phyloP scores from a whole-genome alignment of 2,329 filamentous ascomycete species.

The Sporothrix pseudoabietina region DNA sequence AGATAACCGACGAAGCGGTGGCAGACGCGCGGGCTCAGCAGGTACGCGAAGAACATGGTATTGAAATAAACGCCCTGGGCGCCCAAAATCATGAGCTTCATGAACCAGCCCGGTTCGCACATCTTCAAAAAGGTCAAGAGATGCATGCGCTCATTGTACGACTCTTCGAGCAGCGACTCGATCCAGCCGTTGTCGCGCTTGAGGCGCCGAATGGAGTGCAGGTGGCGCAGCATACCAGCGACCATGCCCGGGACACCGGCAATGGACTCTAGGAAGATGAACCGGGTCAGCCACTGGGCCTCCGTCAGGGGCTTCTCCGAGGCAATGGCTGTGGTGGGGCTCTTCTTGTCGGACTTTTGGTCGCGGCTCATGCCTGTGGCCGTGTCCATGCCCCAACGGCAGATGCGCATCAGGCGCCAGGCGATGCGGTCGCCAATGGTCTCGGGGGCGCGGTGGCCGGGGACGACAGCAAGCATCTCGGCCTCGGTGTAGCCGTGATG shows the following conservation, averaged over 20 bases:
- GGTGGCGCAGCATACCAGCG: slow-evolving; percentile 87
- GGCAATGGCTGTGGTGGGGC: slow-evolving; percentile 57
- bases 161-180: slow-evolving; percentile 85
- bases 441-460: slow-evolving; percentile 75
- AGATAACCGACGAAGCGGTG: slow-evolving; percentile 97
- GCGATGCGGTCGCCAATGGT: slow-evolving; percentile 78
- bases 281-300: slow-evolving; percentile 82
- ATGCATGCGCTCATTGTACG: slow-evolving; percentile 93
- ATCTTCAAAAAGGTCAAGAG: slow-evolving; percentile 83
- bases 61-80: slow-evolving; percentile 98
- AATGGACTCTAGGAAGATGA: slow-evolving; percentile 92
- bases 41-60: slow-evolving; percentile 83
- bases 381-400: slow-evolving; percentile 78
- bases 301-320: slow-evolving; percentile 70
- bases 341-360: slow-evolving; percentile 64
- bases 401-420: slow-evolving; percentile 71
- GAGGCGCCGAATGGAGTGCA: slow-evolving; percentile 79
- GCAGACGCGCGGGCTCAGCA: slow-evolving; percentile 81
- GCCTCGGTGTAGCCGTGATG: slow-evolving; percentile 74
- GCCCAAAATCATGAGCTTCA: slow-evolving; percentile 86
- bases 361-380: slow-evolving; percentile 73
- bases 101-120: slow-evolving; percentile 76
- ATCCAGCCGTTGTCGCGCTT: slow-evolving; percentile 97
- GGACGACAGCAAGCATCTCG: slow-evolving; percentile 73
- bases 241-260: slow-evolving; percentile 98